phyloP scores from a whole-genome alignment of 257 asterid species.

The Lycium barbarum region DNA sequence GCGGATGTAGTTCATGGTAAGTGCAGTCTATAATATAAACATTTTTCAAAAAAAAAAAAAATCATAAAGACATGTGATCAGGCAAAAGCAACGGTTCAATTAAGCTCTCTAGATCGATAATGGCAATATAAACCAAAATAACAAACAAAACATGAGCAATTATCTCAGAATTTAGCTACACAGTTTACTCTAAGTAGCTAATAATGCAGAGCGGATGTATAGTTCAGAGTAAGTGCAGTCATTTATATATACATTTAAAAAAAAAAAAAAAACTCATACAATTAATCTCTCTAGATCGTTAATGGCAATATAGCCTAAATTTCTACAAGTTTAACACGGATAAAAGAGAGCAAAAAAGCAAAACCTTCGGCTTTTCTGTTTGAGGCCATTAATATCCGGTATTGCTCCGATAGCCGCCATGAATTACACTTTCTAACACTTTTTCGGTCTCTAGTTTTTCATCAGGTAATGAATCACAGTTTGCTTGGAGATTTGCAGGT shows the following conservation, averaged over 20 bases:
- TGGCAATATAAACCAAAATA: too few species aligned
- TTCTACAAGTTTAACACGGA: not conserved
- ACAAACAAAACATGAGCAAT: conserved; percentile 1
- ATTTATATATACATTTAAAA: not conserved
- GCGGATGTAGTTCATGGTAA: not conserved
- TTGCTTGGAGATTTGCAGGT: conserved; percentile 24
- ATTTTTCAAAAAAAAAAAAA: too few species aligned
- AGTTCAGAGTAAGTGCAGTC: not conserved
- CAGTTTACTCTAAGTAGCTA: not conserved
- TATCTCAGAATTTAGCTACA: not conserved
- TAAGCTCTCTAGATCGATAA: not conserved
- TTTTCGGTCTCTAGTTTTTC: not conserved
- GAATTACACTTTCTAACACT: not conserved
- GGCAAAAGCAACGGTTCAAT: not conserved
- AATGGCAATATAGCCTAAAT: not conserved
- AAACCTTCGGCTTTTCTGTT: conserved; percentile 26
- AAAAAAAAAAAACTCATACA: not conserved
- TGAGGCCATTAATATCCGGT: conserved; percentile 21
- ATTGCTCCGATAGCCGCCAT: conserved; percentile 30
- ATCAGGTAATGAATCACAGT: conserved; percentile 24
- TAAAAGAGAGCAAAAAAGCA: not conserved
- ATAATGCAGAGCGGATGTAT: not conserved
- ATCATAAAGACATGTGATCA: not conserved
- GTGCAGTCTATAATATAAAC: not conserved
- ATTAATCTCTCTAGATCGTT: not conserved